Percentiles rank a stretch among this genome's conserved stretches.
Conservation (phyloP, 495 filamentous ascomycete species). For the Talaromyces liani region DNA sequence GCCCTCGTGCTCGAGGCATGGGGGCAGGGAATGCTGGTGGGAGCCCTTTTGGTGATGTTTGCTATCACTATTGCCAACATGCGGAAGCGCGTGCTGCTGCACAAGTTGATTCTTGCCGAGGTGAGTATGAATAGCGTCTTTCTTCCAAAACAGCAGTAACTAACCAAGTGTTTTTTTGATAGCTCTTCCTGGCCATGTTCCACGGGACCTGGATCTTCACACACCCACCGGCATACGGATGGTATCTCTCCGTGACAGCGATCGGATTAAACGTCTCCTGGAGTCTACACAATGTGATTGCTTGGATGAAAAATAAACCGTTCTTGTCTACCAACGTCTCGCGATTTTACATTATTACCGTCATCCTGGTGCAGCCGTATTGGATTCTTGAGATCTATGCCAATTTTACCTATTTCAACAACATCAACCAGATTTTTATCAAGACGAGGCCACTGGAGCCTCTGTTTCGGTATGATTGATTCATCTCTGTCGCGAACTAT, state of each 20-base stretch:
- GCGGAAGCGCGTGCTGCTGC: slow-evolving; percentile 31
- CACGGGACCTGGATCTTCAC: slow-evolving; percentile 42
- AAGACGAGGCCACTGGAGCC: slow-evolving; percentile 45
- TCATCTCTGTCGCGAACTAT: too few relatives aligned
- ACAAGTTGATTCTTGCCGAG: slow-evolving; percentile 41
- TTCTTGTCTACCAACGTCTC: slow-evolving; percentile 23
- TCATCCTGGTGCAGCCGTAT: slow-evolving; percentile 34
- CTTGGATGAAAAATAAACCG: slow-evolving; percentile 42
- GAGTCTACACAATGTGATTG: slow-evolving; percentile 41
- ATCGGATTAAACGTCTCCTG: slow-evolving; percentile 40
- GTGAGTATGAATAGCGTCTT: slow-evolving; percentile 12
- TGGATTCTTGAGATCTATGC: slow-evolving; percentile 43
- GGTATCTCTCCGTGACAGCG: slow-evolving; percentile 39
- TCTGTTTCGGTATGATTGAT: slow-evolving; percentile 32
- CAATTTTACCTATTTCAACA: slow-evolving; percentile 43
- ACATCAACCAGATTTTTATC: slow-evolving; percentile 41
- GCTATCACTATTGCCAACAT: slow-evolving; percentile 36
- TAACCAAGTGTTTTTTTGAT: not conserved
- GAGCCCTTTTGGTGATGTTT: slow-evolving; percentile 39
- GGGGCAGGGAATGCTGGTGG: slow-evolving; percentile 42
- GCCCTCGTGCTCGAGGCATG: slow-evolving; percentile 40
- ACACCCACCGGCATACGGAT: slow-evolving; percentile 34
- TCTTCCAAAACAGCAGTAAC: not conserved
- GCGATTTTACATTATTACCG: slow-evolving; percentile 31
- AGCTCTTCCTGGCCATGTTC: slow-evolving; percentile 13